These are phyloP conservation scores for Colletotrichum eleusines DNA, from an alignment of 2,329 filamentous ascomycete species.

Conservation along the genomic window DNA sequence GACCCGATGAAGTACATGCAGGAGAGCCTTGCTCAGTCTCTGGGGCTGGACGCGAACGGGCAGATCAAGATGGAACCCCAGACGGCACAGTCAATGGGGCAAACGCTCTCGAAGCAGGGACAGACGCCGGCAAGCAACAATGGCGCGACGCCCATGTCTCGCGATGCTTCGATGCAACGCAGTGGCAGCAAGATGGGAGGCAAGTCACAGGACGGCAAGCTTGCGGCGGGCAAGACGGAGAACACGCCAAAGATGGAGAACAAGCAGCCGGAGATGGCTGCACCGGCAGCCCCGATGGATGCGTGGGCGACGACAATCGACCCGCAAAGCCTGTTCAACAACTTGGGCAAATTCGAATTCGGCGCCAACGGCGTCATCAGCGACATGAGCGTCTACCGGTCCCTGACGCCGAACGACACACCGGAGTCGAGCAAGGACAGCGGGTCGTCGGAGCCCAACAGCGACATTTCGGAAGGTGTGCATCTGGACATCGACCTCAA, in stretches of 20 bases:
- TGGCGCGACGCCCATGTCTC: conserved; percentile 63
- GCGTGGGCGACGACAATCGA: conserved; percentile 57
- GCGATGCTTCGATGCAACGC: conserved; percentile 63
- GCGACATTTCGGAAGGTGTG: conserved; percentile 69
- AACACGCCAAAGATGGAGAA: conserved; percentile 44
- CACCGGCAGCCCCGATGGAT: conserved; percentile 42
- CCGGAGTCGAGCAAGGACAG: conserved; percentile 74
- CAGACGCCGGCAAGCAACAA: conserved; percentile 58
- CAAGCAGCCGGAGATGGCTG: conserved; percentile 49
- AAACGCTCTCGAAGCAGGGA: conserved; percentile 60
- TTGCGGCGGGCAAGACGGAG: conserved; percentile 47
- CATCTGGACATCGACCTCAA: conserved; percentile 65
- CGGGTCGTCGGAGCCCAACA: conserved; percentile 70
- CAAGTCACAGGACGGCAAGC: conserved; percentile 54
- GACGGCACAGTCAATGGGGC: conserved; percentile 54
- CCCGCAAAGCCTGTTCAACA: conserved; percentile 56
- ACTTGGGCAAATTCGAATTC: conserved; percentile 56
- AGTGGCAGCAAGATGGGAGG: conserved; percentile 59
- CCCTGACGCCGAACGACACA: conserved; percentile 71
- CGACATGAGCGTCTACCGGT: conserved; percentile 66
- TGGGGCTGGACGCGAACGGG: conserved; percentile 67
- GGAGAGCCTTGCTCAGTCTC: conserved; percentile 61
- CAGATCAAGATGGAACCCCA: conserved; percentile 53
- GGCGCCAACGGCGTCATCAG: conserved; percentile 61
- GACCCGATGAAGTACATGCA: conserved; percentile 66